Evolutionary conservation across 2,329 filamentous ascomycete genomes (phyloP).

Genomic region (Fusarium clavum): DNA sequence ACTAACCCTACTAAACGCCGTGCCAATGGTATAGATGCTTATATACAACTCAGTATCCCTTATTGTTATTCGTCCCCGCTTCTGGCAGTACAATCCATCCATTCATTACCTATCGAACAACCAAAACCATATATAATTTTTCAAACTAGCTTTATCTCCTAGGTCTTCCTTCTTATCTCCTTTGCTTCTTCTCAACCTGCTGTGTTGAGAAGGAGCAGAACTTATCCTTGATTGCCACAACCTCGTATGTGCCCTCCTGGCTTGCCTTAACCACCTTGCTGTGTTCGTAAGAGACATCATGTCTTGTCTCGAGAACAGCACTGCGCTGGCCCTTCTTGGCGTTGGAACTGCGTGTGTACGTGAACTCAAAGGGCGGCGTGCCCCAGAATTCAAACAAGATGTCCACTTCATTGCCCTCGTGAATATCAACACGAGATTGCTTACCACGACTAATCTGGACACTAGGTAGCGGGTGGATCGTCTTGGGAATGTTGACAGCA

Average conservation of each 20-base stretch:
- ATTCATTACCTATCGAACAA: constrained; percentile 29
- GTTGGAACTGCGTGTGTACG: constrained; percentile 92
- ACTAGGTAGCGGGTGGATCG: constrained; percentile 91
- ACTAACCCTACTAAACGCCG: constrained; percentile 48
- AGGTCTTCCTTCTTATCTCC: constrained; percentile 45
- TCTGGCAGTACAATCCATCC: constrained; percentile 31
- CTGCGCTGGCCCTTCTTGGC: constrained; percentile 81
- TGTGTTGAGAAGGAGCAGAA: constrained; percentile 89
- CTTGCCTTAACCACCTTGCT: constrained; percentile 85
- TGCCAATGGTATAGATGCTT: constrained; percentile 57
- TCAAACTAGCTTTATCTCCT: constrained; percentile 34
- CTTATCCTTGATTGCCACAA: constrained; percentile 93
- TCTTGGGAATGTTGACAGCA: constrained; percentile 79
- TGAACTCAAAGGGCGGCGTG: constrained; percentile 96
- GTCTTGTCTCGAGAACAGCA: constrained; percentile 87
- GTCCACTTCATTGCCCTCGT: constrained; percentile 94
- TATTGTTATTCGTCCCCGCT: constrained; percentile 26
- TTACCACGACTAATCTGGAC: constrained; percentile 89
- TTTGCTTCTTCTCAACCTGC: constrained; percentile 64
- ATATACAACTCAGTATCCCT: constrained; percentile 44
- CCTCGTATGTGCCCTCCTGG: constrained; percentile 97
- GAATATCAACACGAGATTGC: constrained; percentile 87
- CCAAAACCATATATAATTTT: constrained; percentile 27
- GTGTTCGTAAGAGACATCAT: constrained; percentile 85
- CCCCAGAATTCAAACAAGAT: constrained; percentile 96